Base-by-base conservation (phyloP, 2,329 filamentous ascomycete genomes). In the Colletotrichum trifolii region DNA sequence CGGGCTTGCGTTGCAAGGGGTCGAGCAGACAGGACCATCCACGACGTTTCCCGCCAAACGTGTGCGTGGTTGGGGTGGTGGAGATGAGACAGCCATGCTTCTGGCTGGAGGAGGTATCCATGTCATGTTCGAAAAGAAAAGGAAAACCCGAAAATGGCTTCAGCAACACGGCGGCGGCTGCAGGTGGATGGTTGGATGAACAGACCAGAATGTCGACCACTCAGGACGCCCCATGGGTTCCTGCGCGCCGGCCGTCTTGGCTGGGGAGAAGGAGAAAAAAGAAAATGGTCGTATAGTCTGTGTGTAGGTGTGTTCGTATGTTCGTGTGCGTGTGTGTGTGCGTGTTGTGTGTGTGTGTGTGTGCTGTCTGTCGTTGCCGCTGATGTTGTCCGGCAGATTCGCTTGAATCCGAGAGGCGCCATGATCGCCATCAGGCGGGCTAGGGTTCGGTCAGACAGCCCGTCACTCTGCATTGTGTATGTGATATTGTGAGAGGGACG, bases 1-100 rank as follows among this genome's bases (percentile, higher is more conserved):
- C 25, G 25, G 25, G 25, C 25, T 25, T 25, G 25, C 25, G 25
- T 48, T 53, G 42, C 50, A 42, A 49, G 52, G 40, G 52, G 25
- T 54, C 12, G 45, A 55, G 36, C 54, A 38, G 47, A 60, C 50
- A 17, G 43, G n/a, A 65, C 56, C 56, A 60, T 50, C 55, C 33
- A 59, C 38, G 35, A 60, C 47, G 36, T 62, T 58, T 48, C 57
- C 59, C 53, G 15, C 52, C 58, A 57, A 53, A 48, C 36, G 35
- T 48, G 62, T 48, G 58, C 43, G 62, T 48, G 58, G 58, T 65
- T 57, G 38, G 47, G 43, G 47, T 53, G 25, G 62, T 62, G 62
- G 62, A 57, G 58, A 65, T 62, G 62, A 65, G 62, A 65, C 62
- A 65, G 36, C 58, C 52, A 62, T 46, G 42, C 58, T 45, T 5